A percentile compares a stretch with the other conserved stretches of the same genome.
These are phyloP conservation scores for Lipomyces yamadae DNA, from an alignment of 805 yeast species.

Conservation along the genomic window DNA sequence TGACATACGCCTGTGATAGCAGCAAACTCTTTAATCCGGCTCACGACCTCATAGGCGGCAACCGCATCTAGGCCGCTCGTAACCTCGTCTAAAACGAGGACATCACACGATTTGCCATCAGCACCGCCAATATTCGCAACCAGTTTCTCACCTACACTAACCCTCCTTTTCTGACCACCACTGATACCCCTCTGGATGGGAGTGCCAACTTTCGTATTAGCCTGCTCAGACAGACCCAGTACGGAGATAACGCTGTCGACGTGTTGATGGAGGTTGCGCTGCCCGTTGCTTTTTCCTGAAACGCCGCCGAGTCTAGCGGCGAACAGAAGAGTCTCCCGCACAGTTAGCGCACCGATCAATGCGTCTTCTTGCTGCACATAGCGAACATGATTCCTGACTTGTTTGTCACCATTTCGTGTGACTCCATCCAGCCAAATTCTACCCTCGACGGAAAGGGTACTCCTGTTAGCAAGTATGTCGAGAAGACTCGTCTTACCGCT, in stretches of 20 bases:
- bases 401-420: slow-evolving; percentile 53
- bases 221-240: slow-evolving; percentile 57
- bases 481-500: slow-evolving; percentile 65
- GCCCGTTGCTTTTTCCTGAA: slow-evolving; percentile 45
- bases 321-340: slow-evolving; percentile 58
- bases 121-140: slow-evolving; percentile 47
- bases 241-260: slow-evolving; percentile 58
- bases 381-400: slow-evolving; percentile 58
- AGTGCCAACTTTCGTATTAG: slow-evolving; percentile 58
- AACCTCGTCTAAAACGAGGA: slow-evolving; percentile 55
- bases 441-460: slow-evolving; percentile 63
- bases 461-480: slow-evolving; percentile 61
- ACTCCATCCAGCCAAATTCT: slow-evolving; percentile 55
- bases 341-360: slow-evolving; percentile 57
- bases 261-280: slow-evolving; percentile 51
- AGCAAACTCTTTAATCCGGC: not conserved
- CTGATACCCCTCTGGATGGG: slow-evolving; percentile 54
- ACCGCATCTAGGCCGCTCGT: slow-evolving; percentile 65
- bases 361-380: slow-evolving; percentile 67
- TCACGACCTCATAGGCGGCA: slow-evolving; percentile 48
- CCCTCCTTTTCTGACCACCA: slow-evolving; percentile 60
- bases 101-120: not conserved
- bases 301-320: slow-evolving; percentile 51
- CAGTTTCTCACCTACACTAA: slow-evolving; percentile 61
- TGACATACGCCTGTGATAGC: not conserved